A percentile compares a stretch with the other conserved stretches of the same genome.
Conservation (phyloP, 2,329 filamentous ascomycete genomes). For the Penicillium crustosum region DNA sequence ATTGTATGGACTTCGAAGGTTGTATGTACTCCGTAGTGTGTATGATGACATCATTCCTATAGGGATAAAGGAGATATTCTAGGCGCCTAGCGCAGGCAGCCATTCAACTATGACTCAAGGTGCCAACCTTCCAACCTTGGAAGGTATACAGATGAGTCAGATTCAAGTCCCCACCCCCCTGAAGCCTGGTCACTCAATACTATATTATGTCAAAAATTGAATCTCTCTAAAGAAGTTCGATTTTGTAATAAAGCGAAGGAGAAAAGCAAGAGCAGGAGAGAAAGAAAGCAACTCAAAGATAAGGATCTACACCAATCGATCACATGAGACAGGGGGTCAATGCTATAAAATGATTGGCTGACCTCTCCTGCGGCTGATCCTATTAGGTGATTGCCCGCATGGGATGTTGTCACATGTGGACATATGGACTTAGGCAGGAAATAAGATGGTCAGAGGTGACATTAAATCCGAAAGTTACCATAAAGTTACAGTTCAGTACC, state of each 20-base stretch:
- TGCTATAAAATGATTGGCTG: not conserved
- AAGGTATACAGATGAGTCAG: not conserved
- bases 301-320: not conserved
- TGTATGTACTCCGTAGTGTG: no score
- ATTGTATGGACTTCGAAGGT: no score
- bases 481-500: not conserved
- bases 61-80: not conserved
- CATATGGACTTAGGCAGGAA: not conserved
- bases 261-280: not conserved
- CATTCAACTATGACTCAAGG: not conserved
- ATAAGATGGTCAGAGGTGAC: no score
- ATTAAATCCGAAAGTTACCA: no score
- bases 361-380: not conserved
- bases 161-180: not conserved
- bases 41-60: not conserved
- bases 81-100: not conserved
- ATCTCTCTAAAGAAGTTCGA: not conserved
- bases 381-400: conserved; percentile 21
- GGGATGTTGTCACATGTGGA: conserved; percentile 26
- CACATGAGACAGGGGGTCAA: conserved; percentile 2
- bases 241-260: not conserved
- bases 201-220: not conserved
- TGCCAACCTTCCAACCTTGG: not conserved
- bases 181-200: not conserved
- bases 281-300: not conserved